phyloP scores from a whole-genome alignment of 352 stramenopile species.

The Globisporangium alternatum region DNA sequence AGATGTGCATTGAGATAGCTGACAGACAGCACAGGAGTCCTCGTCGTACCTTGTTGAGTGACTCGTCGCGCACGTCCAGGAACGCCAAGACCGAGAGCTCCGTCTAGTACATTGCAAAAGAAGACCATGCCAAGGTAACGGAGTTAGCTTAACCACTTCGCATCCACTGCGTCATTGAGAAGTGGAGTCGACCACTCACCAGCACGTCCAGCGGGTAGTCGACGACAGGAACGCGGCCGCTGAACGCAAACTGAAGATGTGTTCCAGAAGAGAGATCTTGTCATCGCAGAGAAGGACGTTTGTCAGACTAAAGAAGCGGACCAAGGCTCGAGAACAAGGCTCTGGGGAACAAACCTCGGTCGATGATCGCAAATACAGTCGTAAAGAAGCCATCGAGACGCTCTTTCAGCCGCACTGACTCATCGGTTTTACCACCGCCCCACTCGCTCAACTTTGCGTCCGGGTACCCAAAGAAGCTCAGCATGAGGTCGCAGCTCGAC shows the following conservation, averaged over 20 bases:
- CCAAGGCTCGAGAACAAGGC: not conserved
- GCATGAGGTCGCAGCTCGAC: slow-evolving; percentile 48
- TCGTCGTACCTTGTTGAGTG: slow-evolving; percentile 1
- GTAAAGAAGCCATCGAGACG: slow-evolving; percentile 30
- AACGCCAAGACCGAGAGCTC: slow-evolving; percentile 21
- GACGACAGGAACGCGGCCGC: slow-evolving; percentile 33
- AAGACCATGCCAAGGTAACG: not conserved
- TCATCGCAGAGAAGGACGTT: not conserved
- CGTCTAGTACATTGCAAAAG: slow-evolving; percentile 7
- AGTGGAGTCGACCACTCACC: slow-evolving; percentile 18
- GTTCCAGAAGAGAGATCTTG: slow-evolving; percentile 38
- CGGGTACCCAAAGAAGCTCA: slow-evolving; percentile 54
- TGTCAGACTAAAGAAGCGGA: not conserved
- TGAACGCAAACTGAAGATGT: slow-evolving; percentile 48
- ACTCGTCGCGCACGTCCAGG: not conserved
- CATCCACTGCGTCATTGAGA: no score
- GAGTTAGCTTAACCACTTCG: not conserved
- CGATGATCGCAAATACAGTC: slow-evolving; percentile 23
- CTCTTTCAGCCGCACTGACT: slow-evolving; percentile 10
- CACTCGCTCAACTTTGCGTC: slow-evolving; percentile 32
- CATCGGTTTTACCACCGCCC: not conserved
- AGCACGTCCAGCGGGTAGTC: slow-evolving; percentile 48
- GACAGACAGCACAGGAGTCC: not conserved
- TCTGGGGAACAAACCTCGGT: slow-evolving; percentile 17
- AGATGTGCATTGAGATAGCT: not conserved